Evolutionary conservation across 2,329 filamentous ascomycete genomes (phyloP).

Genomic region (Neopestalotiopsis sp.): DNA sequence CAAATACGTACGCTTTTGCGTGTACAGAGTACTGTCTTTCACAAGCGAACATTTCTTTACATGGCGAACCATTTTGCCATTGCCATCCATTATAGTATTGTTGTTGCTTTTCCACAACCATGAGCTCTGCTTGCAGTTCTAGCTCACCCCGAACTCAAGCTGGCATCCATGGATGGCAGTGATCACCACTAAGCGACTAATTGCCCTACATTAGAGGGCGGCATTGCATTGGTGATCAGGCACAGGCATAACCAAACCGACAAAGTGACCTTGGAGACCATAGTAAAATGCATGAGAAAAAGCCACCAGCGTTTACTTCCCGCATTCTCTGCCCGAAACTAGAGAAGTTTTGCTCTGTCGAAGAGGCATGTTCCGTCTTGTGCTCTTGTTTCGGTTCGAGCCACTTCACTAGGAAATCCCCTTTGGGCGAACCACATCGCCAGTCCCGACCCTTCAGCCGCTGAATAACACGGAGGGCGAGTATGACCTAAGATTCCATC

Average conservation of each 20-base stretch:
- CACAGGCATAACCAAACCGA: background rate
- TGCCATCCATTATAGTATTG: background rate
- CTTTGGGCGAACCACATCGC: constrained; percentile 1
- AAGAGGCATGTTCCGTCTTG: background rate
- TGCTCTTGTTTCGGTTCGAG: background rate
- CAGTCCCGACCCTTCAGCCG: constrained; percentile 5
- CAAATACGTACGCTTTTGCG: background rate
- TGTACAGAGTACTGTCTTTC: no score
- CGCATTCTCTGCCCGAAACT: background rate
- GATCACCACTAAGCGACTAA: no score
- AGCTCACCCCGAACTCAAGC: no score
- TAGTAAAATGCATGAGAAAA: background rate
- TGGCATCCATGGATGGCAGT: no score
- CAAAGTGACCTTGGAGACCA: background rate
- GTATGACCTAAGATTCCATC: constrained; percentile 6
- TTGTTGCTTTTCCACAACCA: background rate
- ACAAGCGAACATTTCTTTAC: no score
- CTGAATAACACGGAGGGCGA: background rate
- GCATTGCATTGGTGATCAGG: constrained; percentile 2
- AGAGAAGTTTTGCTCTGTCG: background rate
- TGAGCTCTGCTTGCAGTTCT: background rate
- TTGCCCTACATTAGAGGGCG: background rate
- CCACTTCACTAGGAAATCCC: background rate
- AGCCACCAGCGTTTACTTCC: background rate
- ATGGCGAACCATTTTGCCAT: no score